Evolutionary conservation across 2,329 filamentous ascomycete species (phyloP).

Genomic region (Talaromyces sp.): DNA sequence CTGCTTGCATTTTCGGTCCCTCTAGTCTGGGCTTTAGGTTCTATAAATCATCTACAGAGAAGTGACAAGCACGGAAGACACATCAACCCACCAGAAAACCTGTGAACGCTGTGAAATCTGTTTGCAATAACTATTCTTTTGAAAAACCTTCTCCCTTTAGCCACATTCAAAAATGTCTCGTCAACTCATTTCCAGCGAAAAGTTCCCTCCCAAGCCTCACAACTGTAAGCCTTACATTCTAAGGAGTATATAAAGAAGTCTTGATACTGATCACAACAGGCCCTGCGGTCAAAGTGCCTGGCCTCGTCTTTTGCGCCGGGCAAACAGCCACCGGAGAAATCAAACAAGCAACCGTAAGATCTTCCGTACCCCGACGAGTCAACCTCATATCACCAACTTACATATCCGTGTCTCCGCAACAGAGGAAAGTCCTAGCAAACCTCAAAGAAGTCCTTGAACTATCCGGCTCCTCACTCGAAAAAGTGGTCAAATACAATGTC

Average conservation of each 20-base stretch:
- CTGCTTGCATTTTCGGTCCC: background rate
- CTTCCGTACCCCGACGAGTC: background rate
- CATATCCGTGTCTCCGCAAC: background rate
- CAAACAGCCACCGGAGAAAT: constrained; percentile 51
- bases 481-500: constrained; percentile 62
- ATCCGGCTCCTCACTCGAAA: constrained; percentile 55
- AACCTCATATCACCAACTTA: background rate
- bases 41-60: background rate
- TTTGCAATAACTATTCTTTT: background rate
- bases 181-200: constrained; percentile 46
- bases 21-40: background rate
- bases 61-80: background rate
- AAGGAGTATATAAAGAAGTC: background rate
- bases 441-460: constrained; percentile 42
- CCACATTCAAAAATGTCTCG: constrained; percentile 38
- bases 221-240: constrained; percentile 36
- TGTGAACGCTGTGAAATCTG: background rate
- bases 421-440: constrained; percentile 44
- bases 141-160: background rate
- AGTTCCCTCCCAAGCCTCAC: constrained; percentile 48
- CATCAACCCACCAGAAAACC: background rate
- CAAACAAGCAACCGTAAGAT: constrained; percentile 44
- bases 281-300: constrained; percentile 45
- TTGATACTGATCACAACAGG: constrained; percentile 23
- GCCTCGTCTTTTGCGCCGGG: constrained; percentile 47